Percentiles rank a stretch among this genome's conserved stretches.
phyloP scores from a whole-genome alignment of 176 grass and related monocot species.

The Metroxylon sagu region DNA sequence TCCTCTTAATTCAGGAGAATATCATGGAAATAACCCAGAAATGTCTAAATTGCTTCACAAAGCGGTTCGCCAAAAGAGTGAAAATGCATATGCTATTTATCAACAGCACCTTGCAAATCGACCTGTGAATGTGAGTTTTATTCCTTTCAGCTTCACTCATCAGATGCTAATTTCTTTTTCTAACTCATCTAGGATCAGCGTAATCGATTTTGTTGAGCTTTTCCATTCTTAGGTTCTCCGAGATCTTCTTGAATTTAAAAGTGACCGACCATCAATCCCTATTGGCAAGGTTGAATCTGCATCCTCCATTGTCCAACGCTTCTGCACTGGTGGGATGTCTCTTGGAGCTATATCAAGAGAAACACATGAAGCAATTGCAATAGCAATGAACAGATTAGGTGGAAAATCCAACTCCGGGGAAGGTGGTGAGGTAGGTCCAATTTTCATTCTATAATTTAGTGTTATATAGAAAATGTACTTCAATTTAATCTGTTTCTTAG shows the following conservation, averaged over 20 bases:
- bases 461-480: constrained; percentile 3
- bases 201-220: background rate
- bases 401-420: constrained; percentile 99
- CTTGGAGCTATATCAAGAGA: constrained; percentile 99
- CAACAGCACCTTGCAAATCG: constrained; percentile 98
- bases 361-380: constrained; percentile 98
- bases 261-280: constrained; percentile 62
- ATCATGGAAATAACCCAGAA: constrained; percentile 99
- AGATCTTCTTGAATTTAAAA: constrained; percentile 94
- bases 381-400: constrained; percentile 96
- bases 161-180: background rate
- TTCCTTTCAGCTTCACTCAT: constrained; percentile 18
- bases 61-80: constrained; percentile 88
- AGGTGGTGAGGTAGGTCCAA: constrained; percentile 91
- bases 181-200: no score
- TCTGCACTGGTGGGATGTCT: constrained; percentile 99
- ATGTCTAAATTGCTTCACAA: constrained; percentile 99
- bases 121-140: constrained; percentile 79
- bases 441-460: constrained; percentile 7
- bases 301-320: constrained; percentile 84
- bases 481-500: no score
- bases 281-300: constrained; percentile 97
- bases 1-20: constrained; percentile 54
- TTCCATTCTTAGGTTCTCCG: constrained; percentile 67
- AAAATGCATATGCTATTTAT: constrained; percentile 91